A percentile compares a stretch with the other conserved stretches of the same genome.
Conservation (phyloP, 331 rosid genomes). For the Malus hybrid region DNA sequence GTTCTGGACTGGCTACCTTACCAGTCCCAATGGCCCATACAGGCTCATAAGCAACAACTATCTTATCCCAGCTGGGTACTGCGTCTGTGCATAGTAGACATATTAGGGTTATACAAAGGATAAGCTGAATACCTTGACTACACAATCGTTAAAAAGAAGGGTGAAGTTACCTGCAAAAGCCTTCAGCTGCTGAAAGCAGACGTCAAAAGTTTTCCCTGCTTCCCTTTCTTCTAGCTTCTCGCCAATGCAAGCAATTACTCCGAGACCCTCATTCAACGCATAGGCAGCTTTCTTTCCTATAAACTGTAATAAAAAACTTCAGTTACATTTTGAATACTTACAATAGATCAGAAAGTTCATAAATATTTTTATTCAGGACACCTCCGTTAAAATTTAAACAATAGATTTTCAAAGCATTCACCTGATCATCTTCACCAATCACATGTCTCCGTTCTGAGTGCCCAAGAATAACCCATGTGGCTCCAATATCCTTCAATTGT, state of each 20-base stretch:
- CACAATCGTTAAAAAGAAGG: slow-evolving; percentile 9
- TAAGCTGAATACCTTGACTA: not conserved
- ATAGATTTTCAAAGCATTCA: slow-evolving; percentile 18
- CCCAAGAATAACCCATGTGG: slow-evolving; percentile 50
- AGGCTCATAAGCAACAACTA: slow-evolving; percentile 96
- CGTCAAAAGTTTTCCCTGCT: slow-evolving; percentile 93
- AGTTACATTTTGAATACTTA: slow-evolving; percentile 17
- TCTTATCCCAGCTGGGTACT: slow-evolving; percentile 85
- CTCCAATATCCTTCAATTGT: slow-evolving; percentile 61
- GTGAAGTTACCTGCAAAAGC: slow-evolving; percentile 68
- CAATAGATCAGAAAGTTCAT: slow-evolving; percentile 10
- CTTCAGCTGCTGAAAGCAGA: slow-evolving; percentile 74
- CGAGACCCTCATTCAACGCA: slow-evolving; percentile 88
- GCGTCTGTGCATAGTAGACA: slow-evolving; percentile 49
- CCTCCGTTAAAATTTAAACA: not conserved
- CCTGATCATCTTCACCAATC: slow-evolving; percentile 94
- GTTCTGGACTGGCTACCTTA: slow-evolving; percentile 89
- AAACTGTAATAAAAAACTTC: slow-evolving; percentile 55
- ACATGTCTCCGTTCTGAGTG: slow-evolving; percentile 95
- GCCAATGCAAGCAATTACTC: slow-evolving; percentile 97
- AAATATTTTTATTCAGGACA: slow-evolving; percentile 12
- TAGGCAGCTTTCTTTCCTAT: slow-evolving; percentile 97
- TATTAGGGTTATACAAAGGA: slow-evolving; percentile 6
- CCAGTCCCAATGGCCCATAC: slow-evolving; percentile 99
- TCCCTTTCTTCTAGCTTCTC: slow-evolving; percentile 87